Conservation (phyloP, 2,329 filamentous ascomycete genomes). For the Cercospora sp. region DNA sequence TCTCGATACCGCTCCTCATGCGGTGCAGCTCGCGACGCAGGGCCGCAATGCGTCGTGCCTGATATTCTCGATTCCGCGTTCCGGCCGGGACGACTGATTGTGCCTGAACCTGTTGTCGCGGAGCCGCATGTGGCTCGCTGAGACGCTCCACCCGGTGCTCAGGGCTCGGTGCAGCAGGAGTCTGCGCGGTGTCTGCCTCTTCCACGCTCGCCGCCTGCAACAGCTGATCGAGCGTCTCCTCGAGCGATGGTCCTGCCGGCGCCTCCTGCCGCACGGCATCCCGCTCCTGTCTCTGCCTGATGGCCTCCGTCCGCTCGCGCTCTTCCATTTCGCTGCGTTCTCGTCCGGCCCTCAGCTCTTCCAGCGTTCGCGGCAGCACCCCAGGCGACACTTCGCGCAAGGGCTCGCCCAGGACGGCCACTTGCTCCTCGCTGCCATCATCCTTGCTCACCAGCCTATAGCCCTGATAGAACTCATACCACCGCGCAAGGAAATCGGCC, state of each 20-base stretch:
- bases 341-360: slow-evolving; percentile 45
- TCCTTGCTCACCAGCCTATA: slow-evolving; percentile 44
- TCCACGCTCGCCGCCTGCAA: slow-evolving; percentile 37
- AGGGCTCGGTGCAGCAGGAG: not conserved
- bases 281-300: slow-evolving; percentile 4
- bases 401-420: slow-evolving; percentile 51
- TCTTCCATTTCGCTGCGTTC: slow-evolving; percentile 35
- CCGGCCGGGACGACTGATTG: slow-evolving; percentile 33
- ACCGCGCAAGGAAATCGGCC: slow-evolving; percentile 47
- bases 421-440: slow-evolving; percentile 48
- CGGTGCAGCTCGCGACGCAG: slow-evolving; percentile 41
- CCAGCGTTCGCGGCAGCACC: slow-evolving; percentile 49
- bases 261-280: slow-evolving; percentile 17
- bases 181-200: slow-evolving; percentile 14
- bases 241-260: slow-evolving; percentile 29
- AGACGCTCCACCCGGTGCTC: not conserved
- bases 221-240: slow-evolving; percentile 40
- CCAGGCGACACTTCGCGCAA: slow-evolving; percentile 51
- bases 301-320: slow-evolving; percentile 20
- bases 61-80: slow-evolving; percentile 40
- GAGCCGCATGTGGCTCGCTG: not conserved
- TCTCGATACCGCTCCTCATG: slow-evolving; percentile 43
- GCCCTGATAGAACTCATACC: slow-evolving; percentile 54
- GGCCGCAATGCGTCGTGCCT: slow-evolving; percentile 40
- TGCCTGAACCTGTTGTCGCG: slow-evolving; percentile 29